Base-by-base conservation (phyloP, 768 basidiomycete genomes). In the Tylopilus plumbeoviolaceoides region DNA sequence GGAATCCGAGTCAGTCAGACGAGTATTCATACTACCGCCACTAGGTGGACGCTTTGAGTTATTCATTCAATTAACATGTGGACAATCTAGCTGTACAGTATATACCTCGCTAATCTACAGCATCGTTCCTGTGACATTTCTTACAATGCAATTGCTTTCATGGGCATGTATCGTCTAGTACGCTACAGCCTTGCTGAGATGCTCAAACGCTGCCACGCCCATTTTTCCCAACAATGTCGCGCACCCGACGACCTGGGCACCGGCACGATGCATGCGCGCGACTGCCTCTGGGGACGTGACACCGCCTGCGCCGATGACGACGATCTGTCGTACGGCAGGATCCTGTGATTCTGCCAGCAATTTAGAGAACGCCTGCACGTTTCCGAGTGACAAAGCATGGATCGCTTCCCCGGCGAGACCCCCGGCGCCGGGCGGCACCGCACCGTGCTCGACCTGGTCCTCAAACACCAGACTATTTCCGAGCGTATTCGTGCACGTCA, bases 401-500 rank as follows among this genome's bases (percentile, higher is more conserved):
- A 94, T 68, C 30, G 80, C 68, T 39, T 89, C 87, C 4, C 92
- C 91, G 7, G 83, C 90, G 31, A 94, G 69, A 0, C 89, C 92
- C 7, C 89, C 91, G 4, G 83, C 61, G 2, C 70, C 76, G 0
- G 82, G 77, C 3, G 87, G 85, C 17, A 92, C 71, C 5, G 87
- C 88, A 55, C 47, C 47, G 8, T 52, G 55, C 2, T 57, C 59
- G 9, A 73, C 70, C 69, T 87, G 82, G 20, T 84, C 82, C 1
- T 74, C 59, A 59, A 87, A 87, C 33, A 85, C 69, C 46, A 92
- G 68, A 30, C 81, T 75, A 52, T 80, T 83, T 23, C 90, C 90
- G 17, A 93, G 75, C 4, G 89, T 91, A 63, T 92, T 91, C 23
- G 86, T 90, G 62, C 86, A 84, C 12, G 87, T 87, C 61, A 92